phyloP scores from a whole-genome alignment of 768 basidiomycete species.

The Mycena filopes region DNA sequence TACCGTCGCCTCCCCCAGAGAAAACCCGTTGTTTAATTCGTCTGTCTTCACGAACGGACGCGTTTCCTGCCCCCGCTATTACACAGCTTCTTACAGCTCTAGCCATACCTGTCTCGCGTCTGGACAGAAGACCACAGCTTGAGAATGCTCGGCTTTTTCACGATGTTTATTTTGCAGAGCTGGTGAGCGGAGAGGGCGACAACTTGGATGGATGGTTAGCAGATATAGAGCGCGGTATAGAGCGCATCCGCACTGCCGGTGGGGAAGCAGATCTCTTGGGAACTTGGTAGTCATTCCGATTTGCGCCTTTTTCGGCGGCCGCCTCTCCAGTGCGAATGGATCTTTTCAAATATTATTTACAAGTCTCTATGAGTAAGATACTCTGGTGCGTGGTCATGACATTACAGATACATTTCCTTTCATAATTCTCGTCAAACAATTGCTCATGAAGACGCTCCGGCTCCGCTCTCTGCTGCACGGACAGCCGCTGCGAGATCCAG shows the following conservation, averaged over 20 bases:
- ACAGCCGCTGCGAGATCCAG: constrained; percentile 83
- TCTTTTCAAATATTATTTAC: too few species aligned
- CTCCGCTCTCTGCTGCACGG: constrained; percentile 67
- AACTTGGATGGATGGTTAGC: not conserved
- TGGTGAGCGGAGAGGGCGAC: constrained; percentile 40
- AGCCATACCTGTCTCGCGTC: constrained; percentile 56
- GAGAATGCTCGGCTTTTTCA: constrained; percentile 55
- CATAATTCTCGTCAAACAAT: not conserved
- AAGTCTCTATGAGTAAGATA: not conserved
- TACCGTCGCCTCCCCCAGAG: constrained; percentile 31
- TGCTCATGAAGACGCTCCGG: constrained; percentile 18
- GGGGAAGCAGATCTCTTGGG: constrained; percentile 21
- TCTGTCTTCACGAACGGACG: not conserved
- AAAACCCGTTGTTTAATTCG: constrained; percentile 22
- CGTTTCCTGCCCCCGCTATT: constrained; percentile 25
- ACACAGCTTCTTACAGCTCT: constrained; percentile 47
- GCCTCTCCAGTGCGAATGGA: too few species aligned
- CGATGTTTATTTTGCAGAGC: constrained; percentile 74
- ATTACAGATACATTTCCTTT: not conserved
- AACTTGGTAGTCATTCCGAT: constrained; percentile 21
- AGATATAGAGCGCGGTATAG: constrained; percentile 18
- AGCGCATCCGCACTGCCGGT: constrained; percentile 9
- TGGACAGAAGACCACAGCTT: constrained; percentile 73
- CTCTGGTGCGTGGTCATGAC: not conserved
- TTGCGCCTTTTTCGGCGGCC: too few species aligned